Percentiles rank a stretch among this genome's conserved stretches.
These are phyloP conservation scores for Moesziomyces antarcticus DNA, from an alignment of 1,284 basidiomycete genomes.

Conservation along the genomic window DNA sequence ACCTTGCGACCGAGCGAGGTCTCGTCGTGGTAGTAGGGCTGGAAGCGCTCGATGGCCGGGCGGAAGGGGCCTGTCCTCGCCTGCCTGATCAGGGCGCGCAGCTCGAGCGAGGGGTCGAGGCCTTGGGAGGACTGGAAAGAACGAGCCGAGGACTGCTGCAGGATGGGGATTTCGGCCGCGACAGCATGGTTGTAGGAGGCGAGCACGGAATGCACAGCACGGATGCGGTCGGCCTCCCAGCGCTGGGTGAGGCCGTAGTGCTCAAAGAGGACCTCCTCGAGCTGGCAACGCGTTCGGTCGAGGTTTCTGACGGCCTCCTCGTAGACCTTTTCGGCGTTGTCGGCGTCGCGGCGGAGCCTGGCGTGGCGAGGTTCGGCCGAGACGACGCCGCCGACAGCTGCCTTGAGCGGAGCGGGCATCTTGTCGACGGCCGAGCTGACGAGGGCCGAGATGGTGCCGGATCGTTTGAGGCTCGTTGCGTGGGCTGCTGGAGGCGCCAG, in stretches of 20 bases:
- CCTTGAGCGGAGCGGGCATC: slow-evolving; percentile 55
- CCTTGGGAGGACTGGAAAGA: slow-evolving; percentile 33
- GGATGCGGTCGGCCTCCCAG: slow-evolving; percentile 61
- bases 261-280: slow-evolving; percentile 61
- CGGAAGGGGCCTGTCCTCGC: slow-evolving; percentile 60
- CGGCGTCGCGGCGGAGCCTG: slow-evolving; percentile 60
- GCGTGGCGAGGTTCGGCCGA: slow-evolving; percentile 57
- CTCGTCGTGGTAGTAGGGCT: slow-evolving; percentile 66
- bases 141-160: slow-evolving; percentile 29
- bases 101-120: slow-evolving; percentile 32
- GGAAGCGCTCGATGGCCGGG: slow-evolving; percentile 58
- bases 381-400: slow-evolving; percentile 56
- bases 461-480: slow-evolving; percentile 37
- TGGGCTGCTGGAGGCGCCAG: not conserved
- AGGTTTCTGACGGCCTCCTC: slow-evolving; percentile 53
- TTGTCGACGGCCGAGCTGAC: slow-evolving; percentile 57
- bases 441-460: slow-evolving; percentile 52
- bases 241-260: slow-evolving; percentile 57
- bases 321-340: slow-evolving; percentile 58
- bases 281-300: slow-evolving; percentile 54
- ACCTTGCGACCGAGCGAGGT: slow-evolving; percentile 44
- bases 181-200: slow-evolving; percentile 46
- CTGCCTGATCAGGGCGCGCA: slow-evolving; percentile 50
- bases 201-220: slow-evolving; percentile 59
- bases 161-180: slow-evolving; percentile 23